Conservation (phyloP, 2,329 filamentous ascomycete genomes). For the Pseudovirgaria hyperparasitica region DNA sequence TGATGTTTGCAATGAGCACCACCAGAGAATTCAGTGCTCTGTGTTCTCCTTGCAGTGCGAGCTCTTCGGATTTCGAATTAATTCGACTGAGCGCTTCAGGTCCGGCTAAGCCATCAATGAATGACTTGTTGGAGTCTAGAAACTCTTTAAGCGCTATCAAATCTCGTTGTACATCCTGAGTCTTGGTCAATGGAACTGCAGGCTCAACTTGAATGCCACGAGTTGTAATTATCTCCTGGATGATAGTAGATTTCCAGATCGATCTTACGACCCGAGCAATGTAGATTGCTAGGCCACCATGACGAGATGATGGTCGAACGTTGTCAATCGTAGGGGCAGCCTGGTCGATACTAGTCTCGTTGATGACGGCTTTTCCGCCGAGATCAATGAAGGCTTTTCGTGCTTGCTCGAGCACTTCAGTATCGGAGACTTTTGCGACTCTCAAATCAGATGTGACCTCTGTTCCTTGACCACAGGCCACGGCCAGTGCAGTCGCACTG, state of each 20-base stretch:
- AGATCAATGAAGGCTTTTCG: constrained; percentile 83
- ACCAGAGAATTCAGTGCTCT: constrained; percentile 80
- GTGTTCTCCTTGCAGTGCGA: constrained; percentile 87
- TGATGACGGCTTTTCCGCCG: constrained; percentile 74
- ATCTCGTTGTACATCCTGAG: constrained; percentile 67
- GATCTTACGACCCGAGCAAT: constrained; percentile 77
- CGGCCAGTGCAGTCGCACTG: constrained; percentile 79
- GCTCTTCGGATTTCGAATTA: constrained; percentile 75
- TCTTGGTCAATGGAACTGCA: constrained; percentile 52
- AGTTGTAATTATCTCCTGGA: constrained; percentile 41
- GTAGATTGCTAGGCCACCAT: constrained; percentile 80
- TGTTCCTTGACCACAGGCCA: constrained; percentile 85
- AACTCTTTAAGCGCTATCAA: constrained; percentile 70
- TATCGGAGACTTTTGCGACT: constrained; percentile 60
- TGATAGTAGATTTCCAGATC: constrained; percentile 73
- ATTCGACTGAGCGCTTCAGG: constrained; percentile 72
- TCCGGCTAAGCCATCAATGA: constrained; percentile 89
- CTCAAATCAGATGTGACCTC: constrained; percentile 64
- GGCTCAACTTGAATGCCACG: constrained; percentile 53
- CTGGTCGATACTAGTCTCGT: constrained; percentile 58
- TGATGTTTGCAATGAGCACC: constrained; percentile 76
- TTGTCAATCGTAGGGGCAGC: constrained; percentile 58
- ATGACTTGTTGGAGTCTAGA: constrained; percentile 71
- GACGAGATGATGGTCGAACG: constrained; percentile 76
- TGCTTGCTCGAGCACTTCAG: constrained; percentile 73